These are phyloP conservation scores for Platanthera guangdongensis DNA, from an alignment of 106 monocot species.

Conservation along the genomic window DNA sequence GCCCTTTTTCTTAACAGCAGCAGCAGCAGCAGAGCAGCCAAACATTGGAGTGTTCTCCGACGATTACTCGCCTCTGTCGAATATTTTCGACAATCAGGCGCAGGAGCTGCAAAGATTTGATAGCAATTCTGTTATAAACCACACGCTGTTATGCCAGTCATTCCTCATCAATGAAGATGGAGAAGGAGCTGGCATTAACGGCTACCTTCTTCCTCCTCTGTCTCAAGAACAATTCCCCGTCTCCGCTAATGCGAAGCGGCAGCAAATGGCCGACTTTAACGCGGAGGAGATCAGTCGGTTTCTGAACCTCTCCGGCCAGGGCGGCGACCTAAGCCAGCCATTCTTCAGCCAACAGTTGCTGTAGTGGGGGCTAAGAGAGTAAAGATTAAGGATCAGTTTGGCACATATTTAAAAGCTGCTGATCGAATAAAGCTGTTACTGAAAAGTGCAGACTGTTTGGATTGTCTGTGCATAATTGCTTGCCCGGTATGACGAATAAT, in stretches of 20 bases:
- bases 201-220: slow-evolving; percentile 16
- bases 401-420: too few relatives aligned
- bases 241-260: slow-evolving; percentile 15
- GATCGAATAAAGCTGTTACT: too few relatives aligned
- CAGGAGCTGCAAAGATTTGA: slow-evolving; percentile 21
- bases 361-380: not conserved
- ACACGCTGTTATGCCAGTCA: slow-evolving; percentile 16
- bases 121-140: not conserved
- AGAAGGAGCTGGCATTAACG: not conserved
- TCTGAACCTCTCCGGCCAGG: slow-evolving; percentile 11
- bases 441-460: too few relatives aligned
- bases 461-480: not conserved
- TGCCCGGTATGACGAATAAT: not conserved
- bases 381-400: too few relatives aligned
- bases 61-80: slow-evolving; percentile 24
- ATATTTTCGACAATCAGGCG: slow-evolving; percentile 28
- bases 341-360: slow-evolving; percentile 10
- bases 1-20: not conserved
- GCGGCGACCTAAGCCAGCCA: slow-evolving; percentile 20
- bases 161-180: not conserved
- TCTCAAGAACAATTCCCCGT: slow-evolving; percentile 12
- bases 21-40: too few relatives aligned
- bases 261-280: slow-evolving; percentile 5
- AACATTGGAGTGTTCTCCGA: too few relatives aligned
- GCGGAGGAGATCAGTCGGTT: slow-evolving; percentile 2